Evolutionary conservation across 208 protist genomes (phyloP).

Genomic region (Hexamita inflata): DNA sequence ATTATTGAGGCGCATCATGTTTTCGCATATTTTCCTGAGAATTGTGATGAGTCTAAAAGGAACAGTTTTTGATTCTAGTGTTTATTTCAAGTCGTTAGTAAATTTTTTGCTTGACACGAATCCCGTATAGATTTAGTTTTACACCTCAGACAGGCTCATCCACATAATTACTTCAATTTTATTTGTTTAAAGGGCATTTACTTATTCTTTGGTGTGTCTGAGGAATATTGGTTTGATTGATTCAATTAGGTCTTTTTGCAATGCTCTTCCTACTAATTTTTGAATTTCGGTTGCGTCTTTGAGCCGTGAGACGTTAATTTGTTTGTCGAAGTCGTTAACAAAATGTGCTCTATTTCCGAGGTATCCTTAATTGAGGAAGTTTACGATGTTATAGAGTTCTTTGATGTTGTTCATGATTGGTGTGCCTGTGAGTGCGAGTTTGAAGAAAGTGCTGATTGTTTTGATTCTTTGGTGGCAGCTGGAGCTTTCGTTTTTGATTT

Average conservation of each 20-base stretch:
- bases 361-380: constrained; percentile 4
- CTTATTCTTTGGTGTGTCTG: background rate
- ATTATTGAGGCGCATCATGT: too few relatives aligned
- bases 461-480: background rate
- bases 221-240: background rate
- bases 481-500: background rate
- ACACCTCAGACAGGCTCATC: too few relatives aligned
- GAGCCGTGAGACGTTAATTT: background rate
- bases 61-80: too few relatives aligned
- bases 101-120: too few relatives aligned
- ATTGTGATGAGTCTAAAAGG: too few relatives aligned
- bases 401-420: constrained; percentile 21
- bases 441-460: background rate
- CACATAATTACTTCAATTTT: background rate
- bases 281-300: background rate
- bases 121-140: too few relatives aligned
- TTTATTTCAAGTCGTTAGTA: too few relatives aligned
- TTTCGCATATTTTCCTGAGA: too few relatives aligned
- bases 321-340: background rate
- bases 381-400: background rate
- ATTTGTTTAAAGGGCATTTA: background rate
- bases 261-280: background rate
- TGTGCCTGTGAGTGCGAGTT: constrained; percentile 9
- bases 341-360: background rate
- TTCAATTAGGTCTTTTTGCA: background rate